Conservation (phyloP, 768 basidiomycete species). For the Tubosaeta brunneosetosa region DNA sequence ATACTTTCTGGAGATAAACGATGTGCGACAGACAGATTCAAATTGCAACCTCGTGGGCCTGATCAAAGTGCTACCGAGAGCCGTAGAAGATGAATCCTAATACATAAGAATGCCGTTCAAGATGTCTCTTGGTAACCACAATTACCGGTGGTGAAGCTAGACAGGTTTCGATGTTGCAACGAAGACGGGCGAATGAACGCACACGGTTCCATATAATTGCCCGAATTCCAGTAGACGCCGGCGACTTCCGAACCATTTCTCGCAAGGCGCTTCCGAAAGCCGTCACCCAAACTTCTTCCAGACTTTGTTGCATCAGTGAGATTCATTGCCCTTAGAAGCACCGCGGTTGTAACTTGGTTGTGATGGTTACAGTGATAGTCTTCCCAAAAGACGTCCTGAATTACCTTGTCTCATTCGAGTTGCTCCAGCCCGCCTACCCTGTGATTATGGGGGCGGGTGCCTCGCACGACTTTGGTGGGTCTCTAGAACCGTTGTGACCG, state of each 20-base stretch:
- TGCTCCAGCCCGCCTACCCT: neutral
- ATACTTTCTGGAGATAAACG: conserved; percentile 18
- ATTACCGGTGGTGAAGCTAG: conserved; percentile 4
- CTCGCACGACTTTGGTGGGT: neutral
- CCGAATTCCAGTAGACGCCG: conserved; percentile 9
- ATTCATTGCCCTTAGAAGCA: conserved; percentile 26
- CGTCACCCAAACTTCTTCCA: conserved; percentile 15
- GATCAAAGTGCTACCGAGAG: conserved; percentile 11
- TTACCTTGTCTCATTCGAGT: conserved; percentile 1
- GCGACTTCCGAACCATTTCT: conserved; percentile 21
- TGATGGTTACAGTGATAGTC: conserved; percentile 26
- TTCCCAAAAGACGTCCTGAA: conserved; percentile 2
- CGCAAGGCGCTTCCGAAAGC: conserved; percentile 9
- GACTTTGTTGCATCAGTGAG: conserved; percentile 20
- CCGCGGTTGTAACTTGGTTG: conserved; percentile 20
- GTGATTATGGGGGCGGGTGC: neutral
- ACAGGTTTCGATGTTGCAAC: conserved; percentile 20
- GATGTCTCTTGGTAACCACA: conserved; percentile 11
- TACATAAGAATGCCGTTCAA: conserved; percentile 7
- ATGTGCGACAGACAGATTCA: conserved; percentile 16
- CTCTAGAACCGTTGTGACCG: neutral
- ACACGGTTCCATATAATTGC: conserved; percentile 12
- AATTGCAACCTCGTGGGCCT: conserved; percentile 9
- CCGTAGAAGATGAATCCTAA: conserved; percentile 5
- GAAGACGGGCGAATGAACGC: conserved; percentile 18